These are phyloP conservation scores for Sphaceloma murrayae DNA, from an alignment of 2,329 filamentous ascomycete genomes.

Conservation along the genomic window DNA sequence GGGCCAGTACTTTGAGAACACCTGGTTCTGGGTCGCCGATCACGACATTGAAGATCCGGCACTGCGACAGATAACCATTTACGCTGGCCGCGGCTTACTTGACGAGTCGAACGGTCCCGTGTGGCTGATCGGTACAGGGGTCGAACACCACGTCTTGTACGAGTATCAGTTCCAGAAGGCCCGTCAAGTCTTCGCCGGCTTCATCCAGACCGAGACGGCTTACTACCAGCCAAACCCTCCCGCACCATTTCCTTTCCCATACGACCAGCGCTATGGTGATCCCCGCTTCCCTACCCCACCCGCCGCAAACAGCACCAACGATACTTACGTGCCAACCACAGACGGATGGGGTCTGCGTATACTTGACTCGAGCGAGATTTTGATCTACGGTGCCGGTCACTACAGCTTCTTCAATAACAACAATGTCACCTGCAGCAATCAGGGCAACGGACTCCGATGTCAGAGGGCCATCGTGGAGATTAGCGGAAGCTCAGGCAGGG, in stretches of 20 bases:
- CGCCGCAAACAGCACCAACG: conserved; percentile 36
- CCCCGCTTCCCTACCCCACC: conserved; percentile 29
- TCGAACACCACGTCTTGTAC: conserved; percentile 47
- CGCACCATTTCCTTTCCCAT: conserved; percentile 22
- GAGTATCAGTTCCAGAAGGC: conserved; percentile 45
- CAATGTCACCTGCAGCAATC: conserved; percentile 35
- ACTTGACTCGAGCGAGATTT: conserved; percentile 45
- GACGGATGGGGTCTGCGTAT: conserved; percentile 59
- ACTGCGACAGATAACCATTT: conserved; percentile 35
- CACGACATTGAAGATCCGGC: conserved; percentile 41
- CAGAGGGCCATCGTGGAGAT: conserved; percentile 43
- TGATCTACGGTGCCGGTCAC: conserved; percentile 54
- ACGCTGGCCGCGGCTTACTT: conserved; percentile 40
- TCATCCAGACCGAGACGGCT: conserved; percentile 12
- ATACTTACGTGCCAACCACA: conserved; percentile 54
- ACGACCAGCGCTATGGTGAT: conserved; percentile 6
- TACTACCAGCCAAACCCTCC: conserved; percentile 29
- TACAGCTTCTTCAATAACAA: conserved; percentile 64
- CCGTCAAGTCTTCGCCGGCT: conserved; percentile 37
- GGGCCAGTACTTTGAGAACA: conserved; percentile 46
- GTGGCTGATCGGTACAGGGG: conserved; percentile 46
- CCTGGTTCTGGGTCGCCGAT: conserved; percentile 47
- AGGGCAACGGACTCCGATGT: conserved; percentile 34
- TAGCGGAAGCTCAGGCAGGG: conserved; percentile 31
- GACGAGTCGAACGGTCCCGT: conserved; percentile 36